phyloP scores from a whole-genome alignment of 1,284 basidiomycete genomes.

The Cryptococcus sp. region DNA sequence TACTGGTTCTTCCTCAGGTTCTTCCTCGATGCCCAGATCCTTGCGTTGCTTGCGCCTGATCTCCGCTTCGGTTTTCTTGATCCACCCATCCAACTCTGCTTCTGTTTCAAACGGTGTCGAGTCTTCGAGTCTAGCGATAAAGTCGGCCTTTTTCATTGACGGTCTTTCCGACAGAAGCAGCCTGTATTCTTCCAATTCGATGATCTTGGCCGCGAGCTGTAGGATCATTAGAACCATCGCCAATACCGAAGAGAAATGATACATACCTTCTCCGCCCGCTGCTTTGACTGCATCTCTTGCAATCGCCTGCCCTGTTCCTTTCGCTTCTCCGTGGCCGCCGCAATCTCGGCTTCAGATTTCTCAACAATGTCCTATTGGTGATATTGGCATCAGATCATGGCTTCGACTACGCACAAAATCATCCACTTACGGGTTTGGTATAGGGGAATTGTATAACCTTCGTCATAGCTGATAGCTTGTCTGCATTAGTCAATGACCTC shows the following conservation, averaged over 20 bases:
- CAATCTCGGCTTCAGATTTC: constrained; percentile 88
- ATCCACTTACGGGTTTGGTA: constrained; percentile 58
- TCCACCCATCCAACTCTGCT: constrained; percentile 65
- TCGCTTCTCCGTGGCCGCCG: constrained; percentile 71
- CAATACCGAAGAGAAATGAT: not conserved
- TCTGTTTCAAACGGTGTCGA: constrained; percentile 71
- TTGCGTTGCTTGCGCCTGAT: constrained; percentile 71
- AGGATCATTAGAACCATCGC: not conserved
- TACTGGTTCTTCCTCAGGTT: constrained; percentile 69
- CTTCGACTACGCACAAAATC: not conserved
- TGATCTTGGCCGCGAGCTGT: constrained; percentile 55
- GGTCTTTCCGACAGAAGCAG: constrained; percentile 66
- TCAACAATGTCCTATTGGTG: constrained; percentile 63
- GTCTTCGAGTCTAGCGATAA: constrained; percentile 59
- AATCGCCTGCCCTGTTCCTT: constrained; percentile 83
- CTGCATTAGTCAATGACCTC: constrained; percentile 64
- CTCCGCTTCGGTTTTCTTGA: constrained; percentile 72
- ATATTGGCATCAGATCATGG: not conserved
- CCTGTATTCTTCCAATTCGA: constrained; percentile 72
- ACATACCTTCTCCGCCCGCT: constrained; percentile 76
- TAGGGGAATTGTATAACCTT: constrained; percentile 85
- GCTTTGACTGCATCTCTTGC: constrained; percentile 89
- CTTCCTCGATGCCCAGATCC: constrained; percentile 63
- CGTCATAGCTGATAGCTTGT: constrained; percentile 65
- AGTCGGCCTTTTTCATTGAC: constrained; percentile 73